Percentiles rank a stretch among this genome's conserved stretches.
Evolutionary conservation across 2,329 filamentous ascomycete genomes (phyloP).

Genomic region (Talaromyces verruculosus): DNA sequence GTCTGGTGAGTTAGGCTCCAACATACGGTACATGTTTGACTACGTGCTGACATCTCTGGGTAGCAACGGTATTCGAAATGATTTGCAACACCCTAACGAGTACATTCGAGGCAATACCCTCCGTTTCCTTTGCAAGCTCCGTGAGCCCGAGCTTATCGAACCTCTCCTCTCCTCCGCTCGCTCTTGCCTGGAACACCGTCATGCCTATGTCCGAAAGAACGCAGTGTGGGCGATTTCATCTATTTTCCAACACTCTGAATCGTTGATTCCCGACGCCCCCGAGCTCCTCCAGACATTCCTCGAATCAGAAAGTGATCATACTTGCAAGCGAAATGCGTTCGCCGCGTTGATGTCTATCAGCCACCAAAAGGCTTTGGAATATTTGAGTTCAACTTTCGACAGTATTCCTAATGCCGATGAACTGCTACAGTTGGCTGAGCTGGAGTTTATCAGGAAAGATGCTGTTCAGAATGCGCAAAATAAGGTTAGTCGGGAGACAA

Average conservation of each 20-base stretch:
- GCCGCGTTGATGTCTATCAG: slow-evolving; percentile 86
- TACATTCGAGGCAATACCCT: slow-evolving; percentile 98
- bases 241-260: slow-evolving; percentile 86
- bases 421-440: slow-evolving; percentile 84
- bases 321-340: slow-evolving; percentile 97
- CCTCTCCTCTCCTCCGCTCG: slow-evolving; percentile 90
- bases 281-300: slow-evolving; percentile 90
- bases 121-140: slow-evolving; percentile 93
- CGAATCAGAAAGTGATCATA: slow-evolving; percentile 85
- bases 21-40: not conserved
- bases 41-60: not conserved
- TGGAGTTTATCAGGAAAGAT: slow-evolving; percentile 98
- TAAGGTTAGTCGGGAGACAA: slow-evolving; percentile 61
- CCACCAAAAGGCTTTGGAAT: slow-evolving; percentile 87
- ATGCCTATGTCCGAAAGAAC: slow-evolving; percentile 97
- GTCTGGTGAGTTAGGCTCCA: slow-evolving; percentile 69
- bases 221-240: slow-evolving; percentile 92
- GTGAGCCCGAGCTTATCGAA: slow-evolving; percentile 93
- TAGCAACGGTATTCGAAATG: slow-evolving; percentile 93
- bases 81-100: slow-evolving; percentile 96
- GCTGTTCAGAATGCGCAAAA: slow-evolving; percentile 92
- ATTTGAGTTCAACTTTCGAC: slow-evolving; percentile 85
- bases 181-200: slow-evolving; percentile 89
- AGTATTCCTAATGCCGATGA: slow-evolving; percentile 93
- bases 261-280: slow-evolving; percentile 90